Evolutionary conservation across 345 rosid genomes (phyloP), one percentile per base, ranked within the genome.

Genomic region (Sisymbrium altissimum): DNA sequence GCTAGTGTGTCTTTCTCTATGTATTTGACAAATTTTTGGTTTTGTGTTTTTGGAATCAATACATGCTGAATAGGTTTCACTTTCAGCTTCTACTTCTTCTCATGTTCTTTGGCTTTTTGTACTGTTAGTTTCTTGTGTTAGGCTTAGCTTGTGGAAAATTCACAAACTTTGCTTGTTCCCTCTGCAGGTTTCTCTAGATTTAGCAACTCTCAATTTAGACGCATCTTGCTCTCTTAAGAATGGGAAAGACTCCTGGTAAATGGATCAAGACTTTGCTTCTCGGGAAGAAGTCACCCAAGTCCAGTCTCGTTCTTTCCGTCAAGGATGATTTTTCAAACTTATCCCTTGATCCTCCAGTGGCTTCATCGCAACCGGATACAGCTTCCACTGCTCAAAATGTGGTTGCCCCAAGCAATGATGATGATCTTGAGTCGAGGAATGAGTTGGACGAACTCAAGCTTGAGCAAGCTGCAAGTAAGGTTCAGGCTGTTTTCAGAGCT

Each of bases 161-260:
- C 40, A 45, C 43, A 15, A 29, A 54, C 18, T 55, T 50, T 63
- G 71, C 38, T 69, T 63, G n/a, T 69, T 61, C 36, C 17, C 57
- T 48, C 1, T 69, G 64, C 76, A 76, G 84, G 59, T 81, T 66
- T 23, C n/a, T 78, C 48, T 57, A 25, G 0, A 8, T 43, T 68
- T 36, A 66, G 46, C 8, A 67, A 71, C 70, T 54, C 60, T 59
- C n/a, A 53, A 29, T 61, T 32, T 10, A 64, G 40, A 32, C 68
- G 15, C 30, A 29, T 30, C 36, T 60, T 67, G 19, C 30, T 61
- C 40, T 41, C 15, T 40, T 15, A 18, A 68, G 58, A 49, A 87
- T 91, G 97, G 95, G 92, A 52, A 91, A 84, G 82, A 84, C 89
- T 27, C 88, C 91, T 18, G 91, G 87, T 75, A 87, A 87, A 81